Conservation (phyloP, 306 rosid genomes). For the Acacia acuminata region DNA sequence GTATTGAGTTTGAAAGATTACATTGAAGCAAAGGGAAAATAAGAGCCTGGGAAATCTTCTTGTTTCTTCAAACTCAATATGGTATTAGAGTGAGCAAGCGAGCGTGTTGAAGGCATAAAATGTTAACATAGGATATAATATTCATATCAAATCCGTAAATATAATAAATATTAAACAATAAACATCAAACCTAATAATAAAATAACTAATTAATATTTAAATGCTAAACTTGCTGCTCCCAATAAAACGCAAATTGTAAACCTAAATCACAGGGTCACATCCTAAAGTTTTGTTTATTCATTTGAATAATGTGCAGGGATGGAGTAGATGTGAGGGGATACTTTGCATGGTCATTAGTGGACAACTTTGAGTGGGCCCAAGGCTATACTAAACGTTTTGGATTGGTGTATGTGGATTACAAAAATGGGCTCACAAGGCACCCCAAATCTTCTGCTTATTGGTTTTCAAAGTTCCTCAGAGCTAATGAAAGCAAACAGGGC, state of each 20-base stretch:
- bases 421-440: conserved; percentile 76
- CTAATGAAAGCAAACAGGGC: conserved; percentile 46
- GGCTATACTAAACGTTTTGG: conserved; percentile 96
- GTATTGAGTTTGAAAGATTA: not conserved
- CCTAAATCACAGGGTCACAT: not conserved
- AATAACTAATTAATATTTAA: too few species aligned
- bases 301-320: conserved; percentile 59
- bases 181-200: too few species aligned
- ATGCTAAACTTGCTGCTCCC: too few species aligned
- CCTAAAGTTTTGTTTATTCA: conserved; percentile 14
- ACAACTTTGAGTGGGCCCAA: conserved; percentile 96
- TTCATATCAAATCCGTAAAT: too few species aligned
- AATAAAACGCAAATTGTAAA: not conserved
- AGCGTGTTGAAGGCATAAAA: too few species aligned
- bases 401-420: conserved; percentile 78
- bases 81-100: too few species aligned
- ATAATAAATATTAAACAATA: too few species aligned
- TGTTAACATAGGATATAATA: too few species aligned
- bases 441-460: conserved; percentile 95
- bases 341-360: conserved; percentile 93
- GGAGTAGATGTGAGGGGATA: conserved; percentile 88
- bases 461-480: conserved; percentile 80
- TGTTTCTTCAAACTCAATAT: too few species aligned
- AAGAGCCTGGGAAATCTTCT: too few species aligned
- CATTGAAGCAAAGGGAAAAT: too few species aligned